Base-by-base conservation (phyloP, 2,329 filamentous ascomycete genomes). In the Arthrobotrys megalospora region DNA sequence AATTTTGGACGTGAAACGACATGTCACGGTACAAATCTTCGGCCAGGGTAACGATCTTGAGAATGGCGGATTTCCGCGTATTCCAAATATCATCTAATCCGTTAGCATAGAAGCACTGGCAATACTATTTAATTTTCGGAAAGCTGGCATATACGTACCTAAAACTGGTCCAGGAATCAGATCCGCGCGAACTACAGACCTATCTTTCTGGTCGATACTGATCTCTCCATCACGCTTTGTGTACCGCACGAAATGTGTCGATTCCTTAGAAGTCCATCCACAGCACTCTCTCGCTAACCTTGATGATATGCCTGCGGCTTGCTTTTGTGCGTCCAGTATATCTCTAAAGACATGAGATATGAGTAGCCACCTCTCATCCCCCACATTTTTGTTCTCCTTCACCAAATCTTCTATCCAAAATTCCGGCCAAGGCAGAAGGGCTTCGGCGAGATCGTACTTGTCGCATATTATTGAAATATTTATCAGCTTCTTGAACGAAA, bases 201-300 rank as follows among this genome's bases (percentile, higher is more conserved):
- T 16, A 43, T 68, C 64, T 24, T 58, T 68, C 4, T 34, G 64
- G 19, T 68, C 64, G 34, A 58, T 10, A 6, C 53, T 58, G 19
- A 58, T 45, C n/a, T 68, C 47, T 5, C 28, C 34, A 3, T 34
- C 19, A 10, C 48, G 64, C 16, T 68, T 48, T 12, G 55, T 58
- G 16, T 68, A 68, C 7, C 50, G 34, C 12, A 68, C 47, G n/a
- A 68, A 68, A 21, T 68, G 50, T 19, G 47, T 68, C 6, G 64
- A 55, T 12, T 68, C 64, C 32, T 68, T 68, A 11, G 64, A 68
- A 24, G 64, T 68, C 64, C 64, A 68, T 6, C 64, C 64, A 32
- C 64, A 68, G 12, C 64, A 68, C 48, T 68, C 48, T 19, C 48
- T 52, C 14, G 55, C 32, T 12, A 68, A 48, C 21, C 19, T 68